These are phyloP conservation scores for Salix arbutifolia DNA, from an alignment of 345 rosid genomes.

Conservation along the genomic window DNA sequence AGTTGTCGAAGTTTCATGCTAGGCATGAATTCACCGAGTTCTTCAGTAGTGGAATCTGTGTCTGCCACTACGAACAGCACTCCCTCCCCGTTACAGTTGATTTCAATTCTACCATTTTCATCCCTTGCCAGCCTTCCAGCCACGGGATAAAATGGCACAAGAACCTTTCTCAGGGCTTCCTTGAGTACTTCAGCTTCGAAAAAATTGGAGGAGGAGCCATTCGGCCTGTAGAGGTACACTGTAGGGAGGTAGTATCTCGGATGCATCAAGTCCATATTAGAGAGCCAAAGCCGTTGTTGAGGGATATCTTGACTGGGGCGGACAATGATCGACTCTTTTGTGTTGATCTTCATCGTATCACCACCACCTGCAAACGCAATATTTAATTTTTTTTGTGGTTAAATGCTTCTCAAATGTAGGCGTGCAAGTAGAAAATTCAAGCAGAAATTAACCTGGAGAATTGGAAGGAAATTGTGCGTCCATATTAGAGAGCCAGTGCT, in stretches of 20 bases:
- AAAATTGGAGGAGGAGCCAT: slow-evolving; percentile 12
- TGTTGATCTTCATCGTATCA: slow-evolving; percentile 22
- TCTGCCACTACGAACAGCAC: slow-evolving; percentile 6
- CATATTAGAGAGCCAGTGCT: not conserved
- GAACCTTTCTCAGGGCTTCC: slow-evolving; percentile 9
- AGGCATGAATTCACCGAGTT: not conserved
- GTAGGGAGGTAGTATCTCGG: slow-evolving; percentile 19
- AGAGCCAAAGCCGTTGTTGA: slow-evolving; percentile 26
- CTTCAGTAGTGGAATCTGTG: not conserved
- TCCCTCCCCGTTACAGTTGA: slow-evolving; percentile 13
- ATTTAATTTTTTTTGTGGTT: slow-evolving; percentile 2
- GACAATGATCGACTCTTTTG: slow-evolving; percentile 28
- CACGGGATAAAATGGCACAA: slow-evolving; percentile 10
- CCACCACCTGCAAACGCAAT: not conserved
- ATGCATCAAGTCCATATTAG: slow-evolving; percentile 32
- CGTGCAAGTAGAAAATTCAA: too few species aligned
- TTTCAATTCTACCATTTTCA: slow-evolving; percentile 7
- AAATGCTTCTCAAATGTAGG: too few species aligned
- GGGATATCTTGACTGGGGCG: slow-evolving; percentile 33
- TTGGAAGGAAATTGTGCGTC: too few species aligned
- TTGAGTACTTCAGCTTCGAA: not conserved
- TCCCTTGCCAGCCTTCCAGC: slow-evolving; percentile 16
- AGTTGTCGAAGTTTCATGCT: not conserved
- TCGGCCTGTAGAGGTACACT: slow-evolving; percentile 28
- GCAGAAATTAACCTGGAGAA: too few species aligned